Evolutionary conservation across 176 grass and related monocot species (phyloP), one percentile per base, ranked within the genome.

Genomic region (Phoenix dactylifera): DNA sequence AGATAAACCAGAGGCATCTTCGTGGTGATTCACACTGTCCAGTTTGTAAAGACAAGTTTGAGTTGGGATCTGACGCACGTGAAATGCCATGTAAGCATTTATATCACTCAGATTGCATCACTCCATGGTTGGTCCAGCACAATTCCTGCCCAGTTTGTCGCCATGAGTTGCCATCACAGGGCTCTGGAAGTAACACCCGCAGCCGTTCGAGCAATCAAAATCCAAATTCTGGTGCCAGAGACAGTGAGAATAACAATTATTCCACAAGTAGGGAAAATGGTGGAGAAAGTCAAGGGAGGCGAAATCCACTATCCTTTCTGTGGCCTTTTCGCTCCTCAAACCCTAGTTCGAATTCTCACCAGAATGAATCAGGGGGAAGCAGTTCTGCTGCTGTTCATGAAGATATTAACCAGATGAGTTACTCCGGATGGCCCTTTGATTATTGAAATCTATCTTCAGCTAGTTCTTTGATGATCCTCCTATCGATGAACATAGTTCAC

Each of bases 81-180:
- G 70, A 73, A 73, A 52, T 73, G 70, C 70, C 70, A n/a, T 73
- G 70, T 55, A 73, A 63, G 19, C 70, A 73, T 73, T 17, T 73
- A 12, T 73, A 73, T 18, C 70, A 73, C 59, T 73, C 70, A 12
- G 70, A 73, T 51, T 73, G 70, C 51, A 73, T 73, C 63, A 52
- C 49, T 54, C 70, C 70, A 15, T 73, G 70, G 70, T 24, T 73
- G 44, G 70, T 55, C 50, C 70, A 18, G 26, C 70, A 73, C 26
- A 73, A 73, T 54, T 63, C 70, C n/a, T 73, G 70, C 58, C 70
- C 70, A 55, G 70, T 73, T 55, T 73, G 70, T 55, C 70, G 70
- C 19, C 50, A 44, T 55, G 24, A 55, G 70, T 44, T 73, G 25
- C 70, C 70, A 24, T 55, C 51, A 6, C 70, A 56, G 18, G 28